Evolutionary conservation across 1,284 basidiomycete species (phyloP).

Genomic region (Pascua guehoae): DNA sequence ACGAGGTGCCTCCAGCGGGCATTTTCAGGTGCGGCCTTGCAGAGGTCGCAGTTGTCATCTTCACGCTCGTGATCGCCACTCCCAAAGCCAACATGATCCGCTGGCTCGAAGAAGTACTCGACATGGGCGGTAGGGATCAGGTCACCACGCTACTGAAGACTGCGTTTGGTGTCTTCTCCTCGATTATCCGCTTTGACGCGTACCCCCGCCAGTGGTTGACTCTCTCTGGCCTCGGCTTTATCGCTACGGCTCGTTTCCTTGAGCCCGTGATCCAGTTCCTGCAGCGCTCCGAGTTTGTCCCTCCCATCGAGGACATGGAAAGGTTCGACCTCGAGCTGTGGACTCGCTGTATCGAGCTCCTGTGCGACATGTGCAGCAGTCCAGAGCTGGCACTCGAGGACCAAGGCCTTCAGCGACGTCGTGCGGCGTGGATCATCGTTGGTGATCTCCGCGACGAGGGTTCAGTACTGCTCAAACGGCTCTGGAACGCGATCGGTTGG

Average conservation of each 20-base stretch:
- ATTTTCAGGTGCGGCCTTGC: conserved; percentile 76
- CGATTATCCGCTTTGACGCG: conserved; percentile 80
- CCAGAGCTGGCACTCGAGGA: conserved; percentile 92
- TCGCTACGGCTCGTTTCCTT: conserved; percentile 81
- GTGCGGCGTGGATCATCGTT: conserved; percentile 91
- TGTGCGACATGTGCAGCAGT: conserved; percentile 80
- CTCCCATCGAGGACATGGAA: conserved; percentile 60
- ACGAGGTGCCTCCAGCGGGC: conserved; percentile 41
- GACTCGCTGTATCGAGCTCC: conserved; percentile 74
- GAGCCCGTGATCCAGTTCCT: conserved; percentile 74
- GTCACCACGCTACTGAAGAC: conserved; percentile 67
- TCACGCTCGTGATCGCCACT: conserved; percentile 75
- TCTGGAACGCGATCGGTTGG: conserved; percentile 87
- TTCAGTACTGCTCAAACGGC: conserved; percentile 70
- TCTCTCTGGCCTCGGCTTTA: conserved; percentile 83
- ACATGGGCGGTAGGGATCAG: conserved; percentile 80
- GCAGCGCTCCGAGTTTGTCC: conserved; percentile 71
- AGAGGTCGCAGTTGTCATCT: conserved; percentile 79
- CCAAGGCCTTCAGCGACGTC: conserved; percentile 64
- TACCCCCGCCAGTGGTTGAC: conserved; percentile 92
- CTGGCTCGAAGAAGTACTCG: conserved; percentile 73
- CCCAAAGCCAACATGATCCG: conserved; percentile 71
- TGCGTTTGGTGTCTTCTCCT: conserved; percentile 76
- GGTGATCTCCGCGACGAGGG: conserved; percentile 93
- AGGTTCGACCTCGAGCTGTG: conserved; percentile 76